Percentiles rank a stretch among this genome's conserved stretches.
These are phyloP conservation scores for Zostera marina DNA, from an alignment of 116 monocot genomes.

Conservation along the genomic window DNA sequence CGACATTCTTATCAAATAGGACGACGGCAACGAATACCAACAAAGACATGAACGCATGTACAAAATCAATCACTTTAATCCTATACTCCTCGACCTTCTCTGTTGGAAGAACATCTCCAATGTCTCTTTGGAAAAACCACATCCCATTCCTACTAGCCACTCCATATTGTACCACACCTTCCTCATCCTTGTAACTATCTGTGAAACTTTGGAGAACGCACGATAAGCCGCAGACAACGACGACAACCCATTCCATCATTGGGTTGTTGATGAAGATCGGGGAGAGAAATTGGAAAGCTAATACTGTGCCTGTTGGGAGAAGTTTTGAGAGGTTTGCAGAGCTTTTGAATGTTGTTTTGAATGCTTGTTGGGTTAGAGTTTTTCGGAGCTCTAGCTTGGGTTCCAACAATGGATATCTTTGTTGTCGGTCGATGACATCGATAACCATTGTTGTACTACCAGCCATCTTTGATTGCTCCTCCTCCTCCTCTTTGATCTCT, in stretches of 20 bases:
- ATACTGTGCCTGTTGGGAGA: slow-evolving; percentile 48
- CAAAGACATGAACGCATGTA: slow-evolving; percentile 40
- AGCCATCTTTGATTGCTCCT: too few relatives aligned
- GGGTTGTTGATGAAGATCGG: slow-evolving; percentile 45
- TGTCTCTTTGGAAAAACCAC: slow-evolving; percentile 32
- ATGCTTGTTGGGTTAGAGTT: slow-evolving; percentile 13
- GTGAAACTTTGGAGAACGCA: slow-evolving; percentile 54
- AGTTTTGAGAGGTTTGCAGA: slow-evolving; percentile 43
- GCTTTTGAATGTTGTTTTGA: slow-evolving; percentile 35
- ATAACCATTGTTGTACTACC: too few relatives aligned
- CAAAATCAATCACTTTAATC: slow-evolving; percentile 31
- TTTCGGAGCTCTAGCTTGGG: not conserved
- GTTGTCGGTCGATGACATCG: not conserved
- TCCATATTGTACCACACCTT: slow-evolving; percentile 22
- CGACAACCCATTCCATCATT: slow-evolving; percentile 13
- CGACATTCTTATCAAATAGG: slow-evolving; percentile 42
- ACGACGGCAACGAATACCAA: slow-evolving; percentile 40
- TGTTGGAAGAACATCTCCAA: not conserved
- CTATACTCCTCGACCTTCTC: slow-evolving; percentile 14
- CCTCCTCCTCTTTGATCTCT: too few relatives aligned
- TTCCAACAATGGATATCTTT: slow-evolving; percentile 3
- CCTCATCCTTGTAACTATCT: slow-evolving; percentile 43
- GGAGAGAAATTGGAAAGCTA: slow-evolving; percentile 57
- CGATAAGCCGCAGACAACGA: slow-evolving; percentile 30
- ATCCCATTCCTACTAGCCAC: slow-evolving; percentile 33